Evolutionary conservation across 2,329 filamentous ascomycete genomes (phyloP).

Genomic region (Colletotrichum acutatum): DNA sequence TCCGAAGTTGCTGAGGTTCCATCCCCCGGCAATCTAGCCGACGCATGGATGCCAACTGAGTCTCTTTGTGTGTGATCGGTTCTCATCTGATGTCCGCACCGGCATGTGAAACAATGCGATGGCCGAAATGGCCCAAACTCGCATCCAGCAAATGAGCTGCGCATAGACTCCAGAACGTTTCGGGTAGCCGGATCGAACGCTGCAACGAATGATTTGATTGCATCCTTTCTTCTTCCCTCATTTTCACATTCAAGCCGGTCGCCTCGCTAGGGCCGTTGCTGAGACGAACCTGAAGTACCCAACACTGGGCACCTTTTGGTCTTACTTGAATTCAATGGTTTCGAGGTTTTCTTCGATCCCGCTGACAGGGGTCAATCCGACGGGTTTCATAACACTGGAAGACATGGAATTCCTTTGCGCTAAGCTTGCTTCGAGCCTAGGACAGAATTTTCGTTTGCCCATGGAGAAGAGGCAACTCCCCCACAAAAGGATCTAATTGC

Average conservation of each 20-base stretch:
- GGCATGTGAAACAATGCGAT: conserved; percentile 26
- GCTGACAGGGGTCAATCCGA: neutral
- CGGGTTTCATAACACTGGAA: neutral
- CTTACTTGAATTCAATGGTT: no score
- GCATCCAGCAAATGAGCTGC: neutral
- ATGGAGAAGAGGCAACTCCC: neutral
- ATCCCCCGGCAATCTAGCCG: conserved; percentile 17
- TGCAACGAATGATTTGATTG: conserved; percentile 8
- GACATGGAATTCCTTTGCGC: neutral
- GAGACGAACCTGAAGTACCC: conserved; percentile 23
- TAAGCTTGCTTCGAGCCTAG: neutral
- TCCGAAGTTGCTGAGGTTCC: conserved; percentile 25
- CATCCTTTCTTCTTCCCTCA: neutral
- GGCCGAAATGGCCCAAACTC: conserved; percentile 22
- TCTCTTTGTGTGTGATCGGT: conserved; percentile 21
- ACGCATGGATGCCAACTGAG: conserved; percentile 29
- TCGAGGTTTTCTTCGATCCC: neutral
- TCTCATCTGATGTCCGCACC: conserved; percentile 22
- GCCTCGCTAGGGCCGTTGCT: neutral
- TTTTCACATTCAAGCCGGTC: neutral
- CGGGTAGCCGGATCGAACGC: neutral
- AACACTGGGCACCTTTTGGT: neutral
- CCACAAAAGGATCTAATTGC: neutral
- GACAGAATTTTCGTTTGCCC: neutral
- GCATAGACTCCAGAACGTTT: conserved; percentile 10